A percentile compares a stretch with the other conserved stretches of the same genome.
Evolutionary conservation across 768 basidiomycete genomes (phyloP).

Genomic region (Amyloporia xantha): DNA sequence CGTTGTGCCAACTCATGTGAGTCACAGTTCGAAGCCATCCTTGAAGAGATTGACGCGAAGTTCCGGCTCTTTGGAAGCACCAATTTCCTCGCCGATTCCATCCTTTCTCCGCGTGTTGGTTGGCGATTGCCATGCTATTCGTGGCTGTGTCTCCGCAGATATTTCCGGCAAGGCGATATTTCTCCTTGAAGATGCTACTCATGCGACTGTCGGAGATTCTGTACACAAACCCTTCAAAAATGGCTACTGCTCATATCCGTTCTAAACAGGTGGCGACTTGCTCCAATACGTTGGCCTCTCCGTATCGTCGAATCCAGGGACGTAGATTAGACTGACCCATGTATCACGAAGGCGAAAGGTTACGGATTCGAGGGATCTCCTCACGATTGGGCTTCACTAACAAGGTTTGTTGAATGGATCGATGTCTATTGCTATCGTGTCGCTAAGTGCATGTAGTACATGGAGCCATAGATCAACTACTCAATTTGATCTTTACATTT

Average conservation of each 20-base stretch:
- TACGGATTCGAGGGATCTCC: slow-evolving; percentile 10
- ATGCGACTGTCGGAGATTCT: slow-evolving; percentile 29
- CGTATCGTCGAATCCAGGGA: slow-evolving; percentile 19
- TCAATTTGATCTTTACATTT: neutral
- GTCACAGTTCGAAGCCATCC: slow-evolving; percentile 1
- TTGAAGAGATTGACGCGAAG: neutral
- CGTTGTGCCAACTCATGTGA: neutral
- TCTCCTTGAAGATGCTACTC: slow-evolving; percentile 23
- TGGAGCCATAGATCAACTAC: slow-evolving; percentile 11
- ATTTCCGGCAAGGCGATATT: slow-evolving; percentile 27
- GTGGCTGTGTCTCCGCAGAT: slow-evolving; percentile 28
- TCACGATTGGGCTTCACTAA: slow-evolving; percentile 16
- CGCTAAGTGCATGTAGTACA: neutral
- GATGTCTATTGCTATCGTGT: slow-evolving; percentile 11
- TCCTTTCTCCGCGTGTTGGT: neutral
- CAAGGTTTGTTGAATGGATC: slow-evolving; percentile 20
- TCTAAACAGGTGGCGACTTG: slow-evolving; percentile 6
- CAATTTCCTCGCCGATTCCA: neutral
- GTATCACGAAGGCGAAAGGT: slow-evolving; percentile 13
- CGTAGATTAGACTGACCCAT: slow-evolving; percentile 14
- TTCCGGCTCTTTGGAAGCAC: slow-evolving; percentile 4
- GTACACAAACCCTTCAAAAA: neutral
- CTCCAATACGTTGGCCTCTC: slow-evolving; percentile 12
- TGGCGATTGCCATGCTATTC: slow-evolving; percentile 27
- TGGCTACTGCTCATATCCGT: slow-evolving; percentile 4